A percentile compares a stretch with the other conserved stretches of the same genome.
Evolutionary conservation across 192 early-diverging fungal genomes (phyloP).

Genomic region (Umbelopsis sp.): DNA sequence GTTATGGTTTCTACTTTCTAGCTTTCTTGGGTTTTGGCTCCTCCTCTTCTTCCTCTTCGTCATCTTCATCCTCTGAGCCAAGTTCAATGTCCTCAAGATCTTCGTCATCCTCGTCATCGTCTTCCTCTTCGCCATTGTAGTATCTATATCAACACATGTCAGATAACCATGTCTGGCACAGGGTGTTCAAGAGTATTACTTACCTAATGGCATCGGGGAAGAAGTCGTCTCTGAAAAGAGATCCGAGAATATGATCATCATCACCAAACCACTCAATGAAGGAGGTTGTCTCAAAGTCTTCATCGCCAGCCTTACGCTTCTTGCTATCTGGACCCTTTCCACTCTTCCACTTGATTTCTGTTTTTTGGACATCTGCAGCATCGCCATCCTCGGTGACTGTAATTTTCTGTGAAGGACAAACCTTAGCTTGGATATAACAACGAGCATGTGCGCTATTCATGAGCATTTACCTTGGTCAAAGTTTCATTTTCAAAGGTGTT

Average conservation of each 20-base stretch:
- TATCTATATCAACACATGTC: background rate
- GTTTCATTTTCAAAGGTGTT: constrained; percentile 36
- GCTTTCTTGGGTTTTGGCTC: constrained; percentile 27
- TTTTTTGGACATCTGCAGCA: constrained; percentile 20
- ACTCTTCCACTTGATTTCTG: constrained; percentile 32
- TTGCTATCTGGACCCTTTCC: constrained; percentile 27
- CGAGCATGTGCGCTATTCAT: background rate
- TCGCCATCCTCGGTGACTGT: constrained; percentile 27
- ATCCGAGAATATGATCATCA: constrained; percentile 25
- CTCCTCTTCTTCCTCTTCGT: constrained; percentile 17
- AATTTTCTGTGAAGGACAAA: constrained; percentile 24
- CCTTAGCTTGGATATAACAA: background rate
- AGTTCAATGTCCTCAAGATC: constrained; percentile 37
- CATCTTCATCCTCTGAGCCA: constrained; percentile 32
- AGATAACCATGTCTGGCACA: background rate
- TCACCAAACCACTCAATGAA: constrained; percentile 39
- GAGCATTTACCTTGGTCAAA: constrained; percentile 34
- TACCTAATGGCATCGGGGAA: constrained; percentile 39
- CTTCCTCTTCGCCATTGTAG: constrained; percentile 17
- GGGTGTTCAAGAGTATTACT: background rate
- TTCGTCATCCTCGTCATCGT: constrained; percentile 30
- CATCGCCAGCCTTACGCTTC: constrained; percentile 33
- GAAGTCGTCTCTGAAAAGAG: constrained; percentile 31
- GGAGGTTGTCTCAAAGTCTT: constrained; percentile 17
- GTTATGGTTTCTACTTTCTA: constrained; percentile 27